These are phyloP conservation scores for Friedmanniomyces simplex DNA, from an alignment of 495 filamentous ascomycete species.

Conservation along the genomic window DNA sequence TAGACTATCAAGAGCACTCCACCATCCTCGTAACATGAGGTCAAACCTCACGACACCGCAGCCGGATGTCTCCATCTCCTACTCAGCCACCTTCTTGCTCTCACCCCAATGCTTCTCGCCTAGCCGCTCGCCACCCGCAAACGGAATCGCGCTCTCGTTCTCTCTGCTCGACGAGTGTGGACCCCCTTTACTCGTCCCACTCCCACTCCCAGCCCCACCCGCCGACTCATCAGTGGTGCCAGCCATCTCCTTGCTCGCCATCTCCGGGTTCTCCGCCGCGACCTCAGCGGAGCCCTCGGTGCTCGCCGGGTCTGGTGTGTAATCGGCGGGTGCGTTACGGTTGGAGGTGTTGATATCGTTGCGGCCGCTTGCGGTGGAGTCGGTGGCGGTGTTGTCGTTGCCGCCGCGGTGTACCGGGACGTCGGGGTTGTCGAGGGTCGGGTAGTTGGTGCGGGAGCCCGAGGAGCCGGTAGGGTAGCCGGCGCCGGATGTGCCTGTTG, in stretches of 20 bases:
- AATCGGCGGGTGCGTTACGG: neutral
- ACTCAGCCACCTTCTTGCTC: conserved; percentile 1
- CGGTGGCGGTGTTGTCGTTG: neutral
- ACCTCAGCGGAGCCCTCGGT: neutral
- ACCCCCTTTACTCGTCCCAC: neutral
- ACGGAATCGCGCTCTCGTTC: neutral
- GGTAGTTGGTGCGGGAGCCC: neutral
- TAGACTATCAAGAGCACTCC: too few relatives aligned
- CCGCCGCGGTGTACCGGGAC: neutral
- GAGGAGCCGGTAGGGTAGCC: neutral
- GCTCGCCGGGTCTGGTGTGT: neutral
- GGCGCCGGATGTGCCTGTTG: neutral
- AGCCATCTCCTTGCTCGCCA: neutral
- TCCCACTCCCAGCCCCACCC: neutral
- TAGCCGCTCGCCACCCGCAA: neutral
- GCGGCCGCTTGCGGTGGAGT: neutral
- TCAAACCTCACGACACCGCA: too few relatives aligned
- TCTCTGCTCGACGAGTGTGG: neutral
- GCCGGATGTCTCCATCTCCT: neutral
- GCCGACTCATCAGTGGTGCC: neutral
- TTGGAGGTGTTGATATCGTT: neutral
- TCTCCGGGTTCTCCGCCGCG: neutral
- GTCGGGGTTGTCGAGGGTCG: too few relatives aligned
- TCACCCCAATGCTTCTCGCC: neutral
- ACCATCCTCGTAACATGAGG: too few relatives aligned